A percentile compares a stretch with the other conserved stretches of the same genome.
Conservation (phyloP, 23 red algal genomes). For the Cyanidioschyzon merolae region DNA sequence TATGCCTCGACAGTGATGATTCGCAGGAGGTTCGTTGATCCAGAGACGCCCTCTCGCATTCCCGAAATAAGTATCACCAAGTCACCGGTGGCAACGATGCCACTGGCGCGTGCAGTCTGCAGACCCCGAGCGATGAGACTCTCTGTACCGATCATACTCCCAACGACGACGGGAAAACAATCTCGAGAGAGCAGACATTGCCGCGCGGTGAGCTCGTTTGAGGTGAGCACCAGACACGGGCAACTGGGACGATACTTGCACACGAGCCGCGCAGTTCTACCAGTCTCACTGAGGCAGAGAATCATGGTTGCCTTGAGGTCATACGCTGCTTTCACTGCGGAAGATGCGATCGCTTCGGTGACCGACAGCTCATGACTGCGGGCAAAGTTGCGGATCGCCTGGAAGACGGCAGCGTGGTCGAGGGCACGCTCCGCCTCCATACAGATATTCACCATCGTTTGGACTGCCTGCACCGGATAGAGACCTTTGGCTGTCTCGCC, state of each 20-base stretch:
- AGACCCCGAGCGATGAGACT: constrained; percentile 68
- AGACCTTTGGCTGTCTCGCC: constrained; percentile 91
- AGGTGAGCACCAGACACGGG: constrained; percentile 75
- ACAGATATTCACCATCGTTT: constrained; percentile 73
- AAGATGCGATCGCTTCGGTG: constrained; percentile 82
- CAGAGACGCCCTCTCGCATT: constrained; percentile 78
- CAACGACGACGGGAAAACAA: constrained; percentile 75
- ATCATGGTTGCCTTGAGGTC: constrained; percentile 63
- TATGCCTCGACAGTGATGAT: constrained; percentile 56
- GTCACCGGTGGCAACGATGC: constrained; percentile 51
- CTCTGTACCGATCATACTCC: constrained; percentile 76
- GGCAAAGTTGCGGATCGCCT: constrained; percentile 40
- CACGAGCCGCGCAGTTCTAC: constrained; percentile 56
- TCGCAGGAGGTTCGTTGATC: constrained; percentile 69
- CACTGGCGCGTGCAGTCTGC: constrained; percentile 37
- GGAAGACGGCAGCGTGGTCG: constrained; percentile 61
- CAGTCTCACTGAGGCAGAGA: constrained; percentile 81
- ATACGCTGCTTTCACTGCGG: constrained; percentile 80
- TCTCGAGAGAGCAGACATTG: constrained; percentile 62
- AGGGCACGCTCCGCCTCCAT: constrained; percentile 74
- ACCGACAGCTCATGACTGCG: constrained; percentile 36
- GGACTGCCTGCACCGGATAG: constrained; percentile 63
- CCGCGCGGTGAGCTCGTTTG: constrained; percentile 76
- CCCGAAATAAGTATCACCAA: constrained; percentile 70
- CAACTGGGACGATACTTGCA: constrained; percentile 90